These are phyloP conservation scores for Rhodomyrtus psidioides DNA, from an alignment of 441 rosid species.

Conservation along the genomic window DNA sequence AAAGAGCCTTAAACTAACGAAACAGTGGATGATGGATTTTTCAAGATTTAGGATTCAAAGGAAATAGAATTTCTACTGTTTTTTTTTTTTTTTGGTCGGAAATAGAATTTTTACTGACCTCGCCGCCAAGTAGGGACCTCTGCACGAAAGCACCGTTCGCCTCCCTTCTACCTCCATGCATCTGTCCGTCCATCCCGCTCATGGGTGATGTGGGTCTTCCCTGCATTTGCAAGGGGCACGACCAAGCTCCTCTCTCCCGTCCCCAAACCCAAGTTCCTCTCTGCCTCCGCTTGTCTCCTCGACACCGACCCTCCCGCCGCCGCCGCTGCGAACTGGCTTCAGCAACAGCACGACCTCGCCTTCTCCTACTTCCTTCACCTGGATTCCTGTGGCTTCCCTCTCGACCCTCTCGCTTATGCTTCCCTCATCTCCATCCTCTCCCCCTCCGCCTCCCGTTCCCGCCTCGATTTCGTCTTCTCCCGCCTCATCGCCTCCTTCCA, in stretches of 20 bases:
- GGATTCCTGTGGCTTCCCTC: slow-evolving; percentile 18
- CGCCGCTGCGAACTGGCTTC: neutral
- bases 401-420: slow-evolving; percentile 41
- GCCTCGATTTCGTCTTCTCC: slow-evolving; percentile 32
- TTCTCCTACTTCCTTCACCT: slow-evolving; percentile 29
- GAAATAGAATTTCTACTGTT: too few species aligned
- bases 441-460: slow-evolving; percentile 27
- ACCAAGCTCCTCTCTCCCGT: neutral
- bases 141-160: too few species aligned
- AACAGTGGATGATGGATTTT: too few species aligned
- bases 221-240: neutral
- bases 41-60: too few species aligned
- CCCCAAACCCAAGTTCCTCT: neutral
- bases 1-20: too few species aligned
- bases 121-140: too few species aligned
- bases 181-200: too few species aligned
- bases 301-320: neutral
- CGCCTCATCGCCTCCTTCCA: slow-evolving; percentile 22
- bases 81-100: too few species aligned
- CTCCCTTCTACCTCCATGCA: too few species aligned
- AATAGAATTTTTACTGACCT: too few species aligned
- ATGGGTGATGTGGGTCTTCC: neutral
- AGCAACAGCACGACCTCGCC: slow-evolving; percentile 14
- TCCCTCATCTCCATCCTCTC: slow-evolving; percentile 36
- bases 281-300: neutral